These are phyloP conservation scores for Pouteria campechiana DNA, from an alignment of 179 eudicot species.

Conservation along the genomic window DNA sequence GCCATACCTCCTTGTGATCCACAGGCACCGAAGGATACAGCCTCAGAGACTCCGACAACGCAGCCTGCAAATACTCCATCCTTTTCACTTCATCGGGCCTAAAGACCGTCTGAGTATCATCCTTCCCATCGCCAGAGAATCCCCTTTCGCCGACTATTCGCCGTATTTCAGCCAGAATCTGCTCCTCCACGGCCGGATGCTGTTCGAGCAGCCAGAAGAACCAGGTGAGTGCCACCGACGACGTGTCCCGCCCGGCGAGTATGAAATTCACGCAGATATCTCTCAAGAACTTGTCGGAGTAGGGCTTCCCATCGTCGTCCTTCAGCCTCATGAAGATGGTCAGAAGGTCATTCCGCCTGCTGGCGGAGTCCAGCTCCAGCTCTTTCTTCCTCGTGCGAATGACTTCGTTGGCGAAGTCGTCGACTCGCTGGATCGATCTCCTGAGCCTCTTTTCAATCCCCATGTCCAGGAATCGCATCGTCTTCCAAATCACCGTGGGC, in stretches of 20 bases:
- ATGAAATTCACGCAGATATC: constrained; percentile 91
- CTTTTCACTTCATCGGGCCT: constrained; percentile 73
- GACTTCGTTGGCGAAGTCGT: constrained; percentile 64
- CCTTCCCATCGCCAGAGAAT: constrained; percentile 1
- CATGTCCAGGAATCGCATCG: constrained; percentile 44
- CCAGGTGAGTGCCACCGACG: constrained; percentile 96
- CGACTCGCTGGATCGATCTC: constrained; percentile 50
- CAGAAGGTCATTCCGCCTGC: constrained; percentile 52
- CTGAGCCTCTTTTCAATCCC: constrained; percentile 56
- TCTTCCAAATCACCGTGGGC: constrained; percentile 69
- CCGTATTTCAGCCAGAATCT: constrained; percentile 46
- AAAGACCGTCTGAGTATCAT: constrained; percentile 19
- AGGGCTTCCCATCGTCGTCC: constrained; percentile 42
- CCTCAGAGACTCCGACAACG: constrained; percentile 91
- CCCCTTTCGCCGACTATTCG: constrained; percentile 31
- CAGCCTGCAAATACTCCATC: constrained; percentile 92
- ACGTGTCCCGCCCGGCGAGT: constrained; percentile 90
- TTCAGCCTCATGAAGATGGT: constrained; percentile 68
- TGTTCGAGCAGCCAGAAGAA: constrained; percentile 79
- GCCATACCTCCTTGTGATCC: constrained; percentile 87
- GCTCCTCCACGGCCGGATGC: constrained; percentile 59
- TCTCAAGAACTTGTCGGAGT: constrained; percentile 62
- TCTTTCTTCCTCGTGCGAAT: constrained; percentile 70
- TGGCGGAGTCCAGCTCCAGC: constrained; percentile 15
- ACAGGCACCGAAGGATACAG: constrained; percentile 93